These are phyloP conservation scores for Tetrapisispora nanseiensis DNA, from an alignment of 805 yeast genomes.

Conservation along the genomic window DNA sequence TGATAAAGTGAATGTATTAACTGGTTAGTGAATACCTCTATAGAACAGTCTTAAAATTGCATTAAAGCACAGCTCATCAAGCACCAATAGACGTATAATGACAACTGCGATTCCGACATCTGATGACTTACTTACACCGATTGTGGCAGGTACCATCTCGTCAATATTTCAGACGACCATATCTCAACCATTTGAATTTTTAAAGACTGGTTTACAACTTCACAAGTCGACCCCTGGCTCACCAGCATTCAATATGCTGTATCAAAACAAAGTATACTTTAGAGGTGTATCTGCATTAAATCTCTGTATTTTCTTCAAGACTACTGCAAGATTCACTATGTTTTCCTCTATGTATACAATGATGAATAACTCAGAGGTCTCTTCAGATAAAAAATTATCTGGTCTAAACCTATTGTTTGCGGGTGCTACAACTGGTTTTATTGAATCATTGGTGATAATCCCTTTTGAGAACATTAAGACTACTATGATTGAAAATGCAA, in stretches of 20 bases:
- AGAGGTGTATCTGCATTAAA: slow-evolving; percentile 70
- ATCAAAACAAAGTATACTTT: slow-evolving; percentile 31
- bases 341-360: slow-evolving; percentile 68
- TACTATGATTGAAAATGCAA: slow-evolving; percentile 63
- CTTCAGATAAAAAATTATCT: slow-evolving; percentile 47
- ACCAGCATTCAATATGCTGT: slow-evolving; percentile 16
- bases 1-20: too few species aligned
- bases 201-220: slow-evolving; percentile 57
- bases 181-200: slow-evolving; percentile 63
- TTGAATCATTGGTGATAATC: slow-evolving; percentile 73
- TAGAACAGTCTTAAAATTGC: too few species aligned
- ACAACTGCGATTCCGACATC: background rate
- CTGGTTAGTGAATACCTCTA: too few species aligned
- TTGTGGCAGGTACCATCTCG: slow-evolving; percentile 37
- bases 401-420: slow-evolving; percentile 81
- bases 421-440: slow-evolving; percentile 71
- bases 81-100: too few species aligned
- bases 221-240: slow-evolving; percentile 28
- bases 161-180: slow-evolving; percentile 53
- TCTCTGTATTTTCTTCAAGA: slow-evolving; percentile 63
- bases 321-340: slow-evolving; percentile 60
- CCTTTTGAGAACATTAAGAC: slow-evolving; percentile 87
- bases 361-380: slow-evolving; percentile 36
- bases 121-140: slow-evolving; percentile 8
- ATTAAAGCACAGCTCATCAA: too few species aligned